A percentile compares a stretch with the other conserved stretches of the same genome.
Evolutionary conservation across 805 yeast species (phyloP).

Genomic region (Lachancea nothofagi): DNA sequence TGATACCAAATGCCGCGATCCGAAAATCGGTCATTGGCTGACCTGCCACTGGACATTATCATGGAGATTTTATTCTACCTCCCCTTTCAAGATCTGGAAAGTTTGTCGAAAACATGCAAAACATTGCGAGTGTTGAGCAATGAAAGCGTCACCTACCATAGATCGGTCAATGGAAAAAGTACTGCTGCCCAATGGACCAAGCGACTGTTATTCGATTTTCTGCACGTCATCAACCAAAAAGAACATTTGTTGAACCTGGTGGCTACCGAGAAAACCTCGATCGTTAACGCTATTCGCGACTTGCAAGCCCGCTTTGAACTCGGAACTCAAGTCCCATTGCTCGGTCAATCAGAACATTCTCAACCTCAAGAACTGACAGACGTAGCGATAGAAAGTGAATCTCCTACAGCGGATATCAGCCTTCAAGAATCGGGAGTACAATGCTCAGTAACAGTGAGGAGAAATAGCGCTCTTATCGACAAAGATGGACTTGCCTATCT

Average conservation of each 20-base stretch:
- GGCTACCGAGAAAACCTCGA: conserved; percentile 12
- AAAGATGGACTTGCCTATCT: conserved; percentile 15
- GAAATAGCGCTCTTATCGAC: conserved; percentile 2
- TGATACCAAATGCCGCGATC: not conserved
- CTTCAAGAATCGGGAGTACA: not conserved
- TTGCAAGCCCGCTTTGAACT: conserved; percentile 17
- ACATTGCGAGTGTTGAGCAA: conserved; percentile 23
- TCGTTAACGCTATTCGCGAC: conserved; percentile 16
- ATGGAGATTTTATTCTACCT: conserved; percentile 22
- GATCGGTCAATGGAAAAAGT: conserved; percentile 12
- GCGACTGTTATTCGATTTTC: conserved; percentile 19
- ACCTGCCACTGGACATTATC: conserved; percentile 24
- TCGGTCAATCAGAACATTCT: no score
- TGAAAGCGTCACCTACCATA: conserved; percentile 19
- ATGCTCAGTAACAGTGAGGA: not conserved
- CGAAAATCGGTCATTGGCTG: conserved; percentile 12
- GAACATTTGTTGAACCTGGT: conserved; percentile 11
- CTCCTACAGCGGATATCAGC: not conserved
- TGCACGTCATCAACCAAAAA: conserved; percentile 18
- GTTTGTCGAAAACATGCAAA: conserved; percentile 20
- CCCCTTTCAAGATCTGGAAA: conserved; percentile 20
- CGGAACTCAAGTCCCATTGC: conserved; percentile 5
- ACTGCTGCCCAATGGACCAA: conserved; percentile 18
- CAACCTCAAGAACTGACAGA: no score
- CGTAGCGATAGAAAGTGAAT: not conserved